Evolutionary conservation across 129 eudicot genomes (phyloP), one percentile per base, ranked within the genome.

Genomic region (carrot (Daucus carota)): DNA sequence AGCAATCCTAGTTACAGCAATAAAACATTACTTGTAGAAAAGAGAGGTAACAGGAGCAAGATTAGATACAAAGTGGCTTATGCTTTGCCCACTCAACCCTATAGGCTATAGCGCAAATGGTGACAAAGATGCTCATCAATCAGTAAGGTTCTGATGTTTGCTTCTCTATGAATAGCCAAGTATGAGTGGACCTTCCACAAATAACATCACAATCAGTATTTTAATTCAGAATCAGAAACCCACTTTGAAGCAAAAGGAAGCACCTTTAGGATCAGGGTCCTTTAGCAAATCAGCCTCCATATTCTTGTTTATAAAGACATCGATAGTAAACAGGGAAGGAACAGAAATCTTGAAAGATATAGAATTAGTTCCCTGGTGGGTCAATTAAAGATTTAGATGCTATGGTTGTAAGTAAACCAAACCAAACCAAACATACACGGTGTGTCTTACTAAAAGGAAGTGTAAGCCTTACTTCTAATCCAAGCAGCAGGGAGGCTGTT

Each of bases 161-260:
- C 74, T 75, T 11, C 36, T 12, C 20, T 29, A 9, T 70, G 66
- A 48, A 65, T 52, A 2, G 73, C 60, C 67, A 77, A n/a, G 73
- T 45, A 41, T 60, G 57, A 47, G 48, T 45, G 70, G 80, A 44
- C 83, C 79, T 62, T 77, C 80, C 77, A 70, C 75, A 36, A 73
- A 77, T 75, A 67, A 72, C 8, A 71, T 76, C 46, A 65, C 70
- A 36, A 50, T 44, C 75, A 26, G 43, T 63, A 28, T 76, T 80
- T 75, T 57, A 46, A 46, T 75, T 63, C 73, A 79, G 89, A 85
- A 85, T 83, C 84, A 81, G 76, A 45, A 83, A 85, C 83, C 85
- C 84, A 83, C 83, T 81, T 75, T 70, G 84, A 77, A 11, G 43
- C 70, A 76, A 70, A 78, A 75, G n/a, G 59, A 24, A 75, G 67